Percentiles rank a stretch among this genome's conserved stretches.
phyloP scores from a whole-genome alignment of 176 grass and related monocot genomes.

The Triticum aestivum region DNA sequence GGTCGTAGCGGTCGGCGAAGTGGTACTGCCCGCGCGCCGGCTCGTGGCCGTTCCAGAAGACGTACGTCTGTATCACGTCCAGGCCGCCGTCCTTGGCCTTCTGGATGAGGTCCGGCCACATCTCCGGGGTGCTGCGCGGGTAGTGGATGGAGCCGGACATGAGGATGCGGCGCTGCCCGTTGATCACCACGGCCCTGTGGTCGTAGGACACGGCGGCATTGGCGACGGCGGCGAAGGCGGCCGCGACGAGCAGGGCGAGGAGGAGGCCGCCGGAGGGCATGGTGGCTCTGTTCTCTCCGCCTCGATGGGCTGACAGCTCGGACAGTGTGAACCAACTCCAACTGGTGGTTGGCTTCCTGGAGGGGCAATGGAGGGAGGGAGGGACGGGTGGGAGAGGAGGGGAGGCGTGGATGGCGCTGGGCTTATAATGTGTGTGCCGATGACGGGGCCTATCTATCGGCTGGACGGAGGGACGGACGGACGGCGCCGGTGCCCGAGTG shows the following conservation, averaged over 20 bases:
- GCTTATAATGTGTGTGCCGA: constrained; percentile 38
- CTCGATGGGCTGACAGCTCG: neutral
- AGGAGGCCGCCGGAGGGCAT: constrained; percentile 31
- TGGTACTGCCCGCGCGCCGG: constrained; percentile 83
- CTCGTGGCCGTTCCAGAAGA: constrained; percentile 99
- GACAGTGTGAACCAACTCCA: neutral
- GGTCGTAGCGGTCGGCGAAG: constrained; percentile 84
- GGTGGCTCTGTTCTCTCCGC: neutral
- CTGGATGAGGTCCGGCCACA: constrained; percentile 97
- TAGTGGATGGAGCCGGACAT: constrained; percentile 98
- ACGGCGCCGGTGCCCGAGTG: neutral
- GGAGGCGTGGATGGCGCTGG: constrained; percentile 9
- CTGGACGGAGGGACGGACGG: neutral
- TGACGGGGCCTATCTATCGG: neutral
- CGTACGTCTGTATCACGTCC: constrained; percentile 90
- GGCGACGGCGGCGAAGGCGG: neutral
- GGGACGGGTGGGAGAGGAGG: neutral
- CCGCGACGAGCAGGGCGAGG: neutral
- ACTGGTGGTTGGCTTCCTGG: constrained; percentile 21
- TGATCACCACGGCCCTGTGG: constrained; percentile 57
- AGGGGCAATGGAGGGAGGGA: constrained; percentile 23
- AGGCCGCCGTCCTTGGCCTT: constrained; percentile 96
- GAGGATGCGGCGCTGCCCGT: constrained; percentile 75
- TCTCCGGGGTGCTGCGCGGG: constrained; percentile 98
- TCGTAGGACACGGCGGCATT: constrained; percentile 80